phyloP scores from a whole-genome alignment of 306 rosid species.

The Corylus avellana region DNA sequence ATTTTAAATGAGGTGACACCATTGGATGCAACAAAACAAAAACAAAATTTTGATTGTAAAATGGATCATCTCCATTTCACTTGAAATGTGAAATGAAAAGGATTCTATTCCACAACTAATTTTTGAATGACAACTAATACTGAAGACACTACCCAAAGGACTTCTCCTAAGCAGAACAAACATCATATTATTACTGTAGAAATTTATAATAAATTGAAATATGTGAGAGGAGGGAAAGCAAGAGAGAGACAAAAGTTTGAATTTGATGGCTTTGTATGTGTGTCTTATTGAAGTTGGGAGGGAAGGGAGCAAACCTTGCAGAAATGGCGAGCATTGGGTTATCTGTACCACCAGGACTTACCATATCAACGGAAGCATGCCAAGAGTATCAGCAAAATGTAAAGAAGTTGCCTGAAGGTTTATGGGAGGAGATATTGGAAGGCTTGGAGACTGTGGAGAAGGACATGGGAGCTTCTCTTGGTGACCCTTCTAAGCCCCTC shows the following conservation, averaged over 20 bases:
- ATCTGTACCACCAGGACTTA: slow-evolving; percentile 93
- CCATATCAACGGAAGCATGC: slow-evolving; percentile 95
- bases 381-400: slow-evolving; percentile 83
- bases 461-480: slow-evolving; percentile 77
- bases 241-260: neutral
- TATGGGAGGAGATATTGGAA: slow-evolving; percentile 87
- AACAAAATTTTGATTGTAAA: no score
- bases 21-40: no score
- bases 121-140: no score
- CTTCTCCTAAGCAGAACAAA: no score
- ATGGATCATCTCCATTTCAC: no score
- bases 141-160: no score
- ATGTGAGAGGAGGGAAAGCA: no score
- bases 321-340: slow-evolving; percentile 96
- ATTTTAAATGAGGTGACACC: no score
- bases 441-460: slow-evolving; percentile 63
- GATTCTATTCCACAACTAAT: no score
- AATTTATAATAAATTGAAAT: no score
- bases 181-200: no score
- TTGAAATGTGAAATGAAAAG: no score
- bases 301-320: slow-evolving; percentile 97
- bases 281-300: slow-evolving; percentile 67
- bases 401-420: slow-evolving; percentile 54
- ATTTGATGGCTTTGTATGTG: slow-evolving; percentile 15
- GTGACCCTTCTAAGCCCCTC: slow-evolving; percentile 84